Evolutionary conservation across 2,329 filamentous ascomycete species (phyloP).

Genomic region (Phaeophleospora eucalypticola): DNA sequence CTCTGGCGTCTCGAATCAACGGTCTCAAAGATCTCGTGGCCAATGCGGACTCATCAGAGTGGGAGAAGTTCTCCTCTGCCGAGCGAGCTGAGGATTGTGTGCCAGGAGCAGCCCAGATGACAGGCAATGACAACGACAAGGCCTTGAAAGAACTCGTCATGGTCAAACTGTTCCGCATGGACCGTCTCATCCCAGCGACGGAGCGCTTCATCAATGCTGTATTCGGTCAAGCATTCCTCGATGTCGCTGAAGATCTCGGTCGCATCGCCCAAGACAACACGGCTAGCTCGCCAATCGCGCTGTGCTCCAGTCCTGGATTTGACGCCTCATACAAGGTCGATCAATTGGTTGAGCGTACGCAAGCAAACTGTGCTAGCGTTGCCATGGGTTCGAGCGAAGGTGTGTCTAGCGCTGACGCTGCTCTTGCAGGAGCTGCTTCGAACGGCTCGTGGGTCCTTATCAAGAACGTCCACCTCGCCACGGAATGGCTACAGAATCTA

Average conservation of each 20-base stretch:
- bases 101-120: constrained; percentile 65
- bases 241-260: constrained; percentile 79
- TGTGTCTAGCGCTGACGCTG: constrained; percentile 87
- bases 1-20: constrained; percentile 63
- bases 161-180: constrained; percentile 90
- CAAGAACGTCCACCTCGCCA: constrained; percentile 97
- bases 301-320: constrained; percentile 93
- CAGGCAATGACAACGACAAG: constrained; percentile 61
- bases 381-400: constrained; percentile 99
- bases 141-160: constrained; percentile 79
- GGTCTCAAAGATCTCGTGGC: constrained; percentile 71
- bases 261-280: constrained; percentile 80
- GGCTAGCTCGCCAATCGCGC: constrained; percentile 77
- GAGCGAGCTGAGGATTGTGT: constrained; percentile 83
- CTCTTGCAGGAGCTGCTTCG: constrained; percentile 86
- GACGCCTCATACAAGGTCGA: constrained; percentile 99
- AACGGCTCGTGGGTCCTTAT: constrained; percentile 93
- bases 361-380: constrained; percentile 86
- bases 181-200: constrained; percentile 87
- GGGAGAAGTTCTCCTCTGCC: constrained; percentile 78
- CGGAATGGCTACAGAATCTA: constrained; percentile 92
- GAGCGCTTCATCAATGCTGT: constrained; percentile 85
- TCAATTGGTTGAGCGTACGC: constrained; percentile 78
- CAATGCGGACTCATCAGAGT: constrained; percentile 58
- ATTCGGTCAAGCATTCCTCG: constrained; percentile 78